Evolutionary conservation across 1,284 basidiomycete genomes (phyloP), one percentile per base, ranked within the genome.

Genomic region (Phlebopus sp.): DNA sequence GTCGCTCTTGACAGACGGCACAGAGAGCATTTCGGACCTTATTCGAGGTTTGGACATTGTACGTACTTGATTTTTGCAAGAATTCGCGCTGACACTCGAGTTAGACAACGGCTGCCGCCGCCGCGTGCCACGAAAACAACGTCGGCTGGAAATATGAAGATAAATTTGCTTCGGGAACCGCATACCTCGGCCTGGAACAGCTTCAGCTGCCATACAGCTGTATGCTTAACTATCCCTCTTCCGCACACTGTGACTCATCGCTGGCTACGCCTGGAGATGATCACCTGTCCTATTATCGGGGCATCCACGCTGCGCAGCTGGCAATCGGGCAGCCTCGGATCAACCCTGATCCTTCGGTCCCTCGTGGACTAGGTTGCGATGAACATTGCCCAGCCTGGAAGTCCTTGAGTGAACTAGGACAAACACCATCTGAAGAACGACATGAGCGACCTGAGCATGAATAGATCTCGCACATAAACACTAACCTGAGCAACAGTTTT

Each of bases 21-120:
- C 47, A 42, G 14, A 47, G 44, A 44, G 19, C 25, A 17, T 46
- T 11, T 45, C 48, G 27, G 41, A 42, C 21, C 23, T 40, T 9
- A 46, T 38, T 15, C 50, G 25, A 29, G 53, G 50, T 31, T 29
- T 38, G 11, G 50, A 51, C 21, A 51, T 36, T 27, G 64, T 66
- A 47, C 10, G 55, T 43, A n/a, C 19, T 31, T 41, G 6, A n/a
- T 47, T 34, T 30, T 39, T 21, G 18, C n/a, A 17, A 8, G n/a
- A 4, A 6, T 13, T 13, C 18, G 11, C 41, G 15, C 23, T 18
- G 7, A 47, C 34, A 11, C 9, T 44, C 35, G 29, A 29, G 13
- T 36, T 37, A 66, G 61, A 15, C 42, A 19, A 42, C 47, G 3
- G 38, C 37, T 36, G 42, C 47, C 14, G n/a, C 47, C 14, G n/a